Conservation (phyloP, 1,139 yeast species). For the Blastobotrys ciferrii region DNA sequence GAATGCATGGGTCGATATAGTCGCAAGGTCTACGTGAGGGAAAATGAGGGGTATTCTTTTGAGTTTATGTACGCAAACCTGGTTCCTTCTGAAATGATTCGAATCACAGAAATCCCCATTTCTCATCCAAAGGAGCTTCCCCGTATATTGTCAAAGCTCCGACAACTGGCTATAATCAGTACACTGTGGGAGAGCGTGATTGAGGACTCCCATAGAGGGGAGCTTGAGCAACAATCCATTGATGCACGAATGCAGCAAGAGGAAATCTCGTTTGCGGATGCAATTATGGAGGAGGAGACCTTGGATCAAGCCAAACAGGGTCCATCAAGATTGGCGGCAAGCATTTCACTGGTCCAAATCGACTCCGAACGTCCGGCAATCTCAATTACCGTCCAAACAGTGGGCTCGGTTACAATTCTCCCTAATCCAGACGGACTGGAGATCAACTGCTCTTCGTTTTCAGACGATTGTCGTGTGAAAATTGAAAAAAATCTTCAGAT, state of each 20-base stretch:
- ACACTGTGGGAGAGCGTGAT: slow-evolving; percentile 22
- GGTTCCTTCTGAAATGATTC: slow-evolving; percentile 32
- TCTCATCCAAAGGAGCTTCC: slow-evolving; percentile 33
- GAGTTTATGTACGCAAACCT: slow-evolving; percentile 31
- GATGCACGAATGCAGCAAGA: slow-evolving; percentile 20
- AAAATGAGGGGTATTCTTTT: slow-evolving; percentile 22
- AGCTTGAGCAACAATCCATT: slow-evolving; percentile 13
- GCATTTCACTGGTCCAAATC: neutral
- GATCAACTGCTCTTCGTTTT: neutral
- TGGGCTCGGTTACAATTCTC: neutral
- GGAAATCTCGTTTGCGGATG: slow-evolving; percentile 26
- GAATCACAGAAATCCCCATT: slow-evolving; percentile 34
- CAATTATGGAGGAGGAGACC: slow-evolving; percentile 23
- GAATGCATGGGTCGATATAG: slow-evolving; percentile 15
- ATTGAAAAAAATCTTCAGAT: neutral
- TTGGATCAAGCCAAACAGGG: neutral
- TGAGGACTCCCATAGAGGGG: slow-evolving; percentile 4
- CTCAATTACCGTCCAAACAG: neutral
- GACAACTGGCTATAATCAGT: slow-evolving; percentile 18
- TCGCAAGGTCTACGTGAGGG: slow-evolving; percentile 17
- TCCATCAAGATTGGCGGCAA: neutral
- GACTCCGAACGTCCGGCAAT: neutral
- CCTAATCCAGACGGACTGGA: neutral
- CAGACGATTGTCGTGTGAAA: neutral
- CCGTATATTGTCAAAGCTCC: slow-evolving; percentile 22